These are phyloP conservation scores for Albizia julibrissin DNA, from an alignment of 306 rosid species.

Conservation along the genomic window DNA sequence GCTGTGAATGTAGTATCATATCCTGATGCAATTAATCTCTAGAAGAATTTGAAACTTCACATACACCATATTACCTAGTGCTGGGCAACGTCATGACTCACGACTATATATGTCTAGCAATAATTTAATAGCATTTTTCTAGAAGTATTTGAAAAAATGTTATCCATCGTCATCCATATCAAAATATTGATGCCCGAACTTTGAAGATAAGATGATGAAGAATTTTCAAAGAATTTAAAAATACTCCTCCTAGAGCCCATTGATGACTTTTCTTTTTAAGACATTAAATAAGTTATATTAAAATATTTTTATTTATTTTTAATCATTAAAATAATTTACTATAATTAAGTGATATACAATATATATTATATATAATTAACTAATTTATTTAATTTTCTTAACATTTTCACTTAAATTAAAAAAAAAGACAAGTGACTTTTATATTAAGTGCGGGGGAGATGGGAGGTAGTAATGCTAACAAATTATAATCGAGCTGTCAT, in stretches of 20 bases:
- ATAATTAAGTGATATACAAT: too few species aligned
- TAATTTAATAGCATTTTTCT: not conserved
- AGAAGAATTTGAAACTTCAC: not conserved
- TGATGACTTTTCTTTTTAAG: too few species aligned
- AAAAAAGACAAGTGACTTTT: too few species aligned
- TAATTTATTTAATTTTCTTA: too few species aligned
- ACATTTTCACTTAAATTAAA: too few species aligned
- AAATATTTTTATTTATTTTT: too few species aligned
- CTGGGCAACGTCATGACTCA: not conserved
- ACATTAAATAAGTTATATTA: too few species aligned
- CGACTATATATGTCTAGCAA: not conserved
- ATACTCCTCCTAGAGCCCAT: rapidly evolving
- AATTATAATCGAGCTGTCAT: not conserved
- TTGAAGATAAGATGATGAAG: not conserved
- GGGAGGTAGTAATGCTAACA: not conserved
- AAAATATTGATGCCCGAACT: not conserved
- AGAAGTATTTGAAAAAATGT: not conserved
- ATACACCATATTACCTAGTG: not conserved
- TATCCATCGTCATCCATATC: not conserved
- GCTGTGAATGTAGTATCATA: not conserved
- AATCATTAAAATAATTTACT: too few species aligned
- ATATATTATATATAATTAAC: too few species aligned
- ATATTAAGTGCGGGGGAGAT: too few species aligned
- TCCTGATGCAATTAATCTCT: not conserved
- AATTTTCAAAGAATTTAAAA: not conserved